These are phyloP conservation scores for Ceratobasidium sp. DNA, from an alignment of 1,284 basidiomycete species.

Conservation along the genomic window DNA sequence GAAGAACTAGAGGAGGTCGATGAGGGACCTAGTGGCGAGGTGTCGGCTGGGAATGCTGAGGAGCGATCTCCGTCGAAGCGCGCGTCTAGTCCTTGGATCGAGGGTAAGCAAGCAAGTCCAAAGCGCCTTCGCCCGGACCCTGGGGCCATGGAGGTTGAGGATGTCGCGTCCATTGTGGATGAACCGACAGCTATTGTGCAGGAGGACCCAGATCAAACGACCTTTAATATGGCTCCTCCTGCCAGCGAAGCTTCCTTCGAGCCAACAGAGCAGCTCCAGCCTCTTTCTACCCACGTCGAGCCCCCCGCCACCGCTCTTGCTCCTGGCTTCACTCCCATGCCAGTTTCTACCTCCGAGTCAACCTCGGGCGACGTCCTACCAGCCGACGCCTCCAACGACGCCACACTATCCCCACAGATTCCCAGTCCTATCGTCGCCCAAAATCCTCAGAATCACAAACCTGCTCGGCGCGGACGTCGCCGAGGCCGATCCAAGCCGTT, in stretches of 20 bases:
- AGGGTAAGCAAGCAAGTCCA: neutral
- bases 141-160: constrained; percentile 6
- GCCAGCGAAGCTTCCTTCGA: neutral
- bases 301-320: neutral
- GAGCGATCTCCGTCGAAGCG: constrained; percentile 5
- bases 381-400: neutral
- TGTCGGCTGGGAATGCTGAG: neutral
- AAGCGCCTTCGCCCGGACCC: neutral
- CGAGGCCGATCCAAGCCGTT: constrained; percentile 21
- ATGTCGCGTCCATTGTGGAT: neutral
- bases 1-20: neutral
- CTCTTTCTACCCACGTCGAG: neutral
- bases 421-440: neutral
- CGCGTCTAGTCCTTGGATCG: neutral
- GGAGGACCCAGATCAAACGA: neutral
- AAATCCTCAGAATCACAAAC: neutral
- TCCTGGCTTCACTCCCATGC: neutral
- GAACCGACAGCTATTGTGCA: neutral
- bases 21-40: neutral
- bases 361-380: neutral
- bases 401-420: neutral
- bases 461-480: neutral
- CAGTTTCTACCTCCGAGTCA: neutral
- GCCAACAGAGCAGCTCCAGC: neutral
- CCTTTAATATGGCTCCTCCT: neutral